A percentile compares a stretch with the other conserved stretches of the same genome.
These are phyloP conservation scores for Aspergillus melleus DNA, from an alignment of 2,329 filamentous ascomycete species.

Conservation along the genomic window DNA sequence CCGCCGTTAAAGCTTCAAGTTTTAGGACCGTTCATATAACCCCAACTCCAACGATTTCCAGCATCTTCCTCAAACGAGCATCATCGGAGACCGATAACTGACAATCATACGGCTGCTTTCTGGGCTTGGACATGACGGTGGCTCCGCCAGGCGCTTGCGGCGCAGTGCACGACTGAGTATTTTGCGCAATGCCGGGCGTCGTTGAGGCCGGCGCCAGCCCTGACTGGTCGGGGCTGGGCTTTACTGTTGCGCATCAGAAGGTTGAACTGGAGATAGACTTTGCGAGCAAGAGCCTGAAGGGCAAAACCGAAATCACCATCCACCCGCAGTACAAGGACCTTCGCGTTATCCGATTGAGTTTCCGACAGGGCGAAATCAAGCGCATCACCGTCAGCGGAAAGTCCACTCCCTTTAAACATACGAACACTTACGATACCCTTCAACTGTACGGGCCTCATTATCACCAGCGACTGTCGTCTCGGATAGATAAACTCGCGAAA, in stretches of 20 bases:
- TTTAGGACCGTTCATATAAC: neutral
- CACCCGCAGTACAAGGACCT: constrained; percentile 61
- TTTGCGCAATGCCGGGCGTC: constrained; percentile 41
- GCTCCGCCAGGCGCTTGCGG: constrained; percentile 36
- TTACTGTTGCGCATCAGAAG: constrained; percentile 75
- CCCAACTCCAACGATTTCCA: neutral
- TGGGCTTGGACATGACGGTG: constrained; percentile 41
- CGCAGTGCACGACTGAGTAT: constrained; percentile 39
- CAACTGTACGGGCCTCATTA: constrained; percentile 64
- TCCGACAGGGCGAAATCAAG: constrained; percentile 61
- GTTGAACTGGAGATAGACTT: constrained; percentile 91
- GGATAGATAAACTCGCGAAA: constrained; percentile 60
- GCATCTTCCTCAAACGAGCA: too few species aligned
- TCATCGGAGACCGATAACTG: neutral
- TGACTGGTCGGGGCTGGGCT: constrained; percentile 41
- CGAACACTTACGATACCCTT: constrained; percentile 47
- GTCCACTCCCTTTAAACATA: constrained; percentile 39
- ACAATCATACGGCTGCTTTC: constrained; percentile 12
- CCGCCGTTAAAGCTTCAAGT: constrained; percentile 2
- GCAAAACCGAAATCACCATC: constrained; percentile 79
- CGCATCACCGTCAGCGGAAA: constrained; percentile 51
- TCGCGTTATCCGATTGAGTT: constrained; percentile 58
- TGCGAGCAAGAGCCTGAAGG: constrained; percentile 68
- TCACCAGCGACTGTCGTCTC: constrained; percentile 73
- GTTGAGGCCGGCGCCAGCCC: constrained; percentile 35